Conservation (phyloP, 192 early-diverging fungal species). For the Linnemannia elongata region DNA sequence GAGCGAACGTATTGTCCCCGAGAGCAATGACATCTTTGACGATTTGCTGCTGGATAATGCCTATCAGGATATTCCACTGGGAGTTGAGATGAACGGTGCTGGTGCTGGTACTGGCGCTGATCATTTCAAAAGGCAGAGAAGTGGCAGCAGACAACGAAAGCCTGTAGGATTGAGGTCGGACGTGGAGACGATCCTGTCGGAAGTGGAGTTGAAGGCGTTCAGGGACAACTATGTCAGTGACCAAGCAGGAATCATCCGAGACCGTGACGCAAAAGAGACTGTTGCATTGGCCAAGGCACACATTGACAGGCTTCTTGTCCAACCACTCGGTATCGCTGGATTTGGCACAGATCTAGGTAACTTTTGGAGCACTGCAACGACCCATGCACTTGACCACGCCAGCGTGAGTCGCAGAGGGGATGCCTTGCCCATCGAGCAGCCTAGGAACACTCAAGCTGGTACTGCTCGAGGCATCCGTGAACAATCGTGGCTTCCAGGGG, state of each 20-base stretch:
- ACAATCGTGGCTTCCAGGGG: background rate
- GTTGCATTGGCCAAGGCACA: background rate
- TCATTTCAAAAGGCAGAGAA: background rate
- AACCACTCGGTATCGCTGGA: constrained; percentile 8
- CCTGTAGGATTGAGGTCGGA: constrained; percentile 1
- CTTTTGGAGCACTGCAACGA: constrained; percentile 24
- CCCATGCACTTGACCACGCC: background rate
- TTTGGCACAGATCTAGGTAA: constrained; percentile 5
- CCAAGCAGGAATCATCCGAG: constrained; percentile 15
- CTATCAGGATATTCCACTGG: background rate
- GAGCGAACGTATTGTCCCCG: background rate
- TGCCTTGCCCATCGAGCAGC: background rate
- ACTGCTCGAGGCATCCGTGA: background rate
- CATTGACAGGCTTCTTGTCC: constrained; percentile 15
- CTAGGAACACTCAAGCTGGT: background rate
- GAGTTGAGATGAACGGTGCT: too few relatives aligned
- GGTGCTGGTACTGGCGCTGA: background rate
- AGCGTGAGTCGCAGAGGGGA: background rate
- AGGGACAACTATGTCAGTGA: constrained; percentile 2
- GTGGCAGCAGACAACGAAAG: background rate
- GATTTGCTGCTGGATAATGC: background rate
- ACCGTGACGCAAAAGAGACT: constrained; percentile 8
- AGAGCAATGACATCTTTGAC: background rate
- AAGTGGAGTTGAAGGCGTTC: background rate
- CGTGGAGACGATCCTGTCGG: constrained; percentile 18